Evolutionary conservation across 1,284 basidiomycete species (phyloP).

Genomic region (Coriolopsis trogii): DNA sequence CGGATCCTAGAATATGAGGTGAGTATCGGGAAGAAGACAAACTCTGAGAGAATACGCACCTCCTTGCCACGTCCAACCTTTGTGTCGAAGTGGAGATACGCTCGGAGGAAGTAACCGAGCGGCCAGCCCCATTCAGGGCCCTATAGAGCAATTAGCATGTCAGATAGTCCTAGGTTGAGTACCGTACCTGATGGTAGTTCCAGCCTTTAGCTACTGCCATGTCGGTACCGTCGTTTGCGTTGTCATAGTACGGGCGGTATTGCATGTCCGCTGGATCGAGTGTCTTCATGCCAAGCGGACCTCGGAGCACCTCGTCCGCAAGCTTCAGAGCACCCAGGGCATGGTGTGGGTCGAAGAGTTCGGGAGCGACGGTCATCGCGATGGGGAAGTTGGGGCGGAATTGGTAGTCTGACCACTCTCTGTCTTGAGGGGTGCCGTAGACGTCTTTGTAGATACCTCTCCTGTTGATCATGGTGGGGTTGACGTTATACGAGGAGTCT

Average conservation of each 20-base stretch:
- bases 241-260: slow-evolving; percentile 90
- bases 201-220: slow-evolving; percentile 84
- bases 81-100: slow-evolving; percentile 87
- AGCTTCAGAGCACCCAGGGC: slow-evolving; percentile 80
- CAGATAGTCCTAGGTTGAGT: slow-evolving; percentile 14
- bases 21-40: background rate
- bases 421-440: slow-evolving; percentile 82
- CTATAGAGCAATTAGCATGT: slow-evolving; percentile 36
- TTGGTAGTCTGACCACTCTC: slow-evolving; percentile 98
- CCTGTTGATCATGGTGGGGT: slow-evolving; percentile 79
- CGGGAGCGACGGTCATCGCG: slow-evolving; percentile 96
- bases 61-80: slow-evolving; percentile 60
- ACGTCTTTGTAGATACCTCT: slow-evolving; percentile 99
- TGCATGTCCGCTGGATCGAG: slow-evolving; percentile 85
- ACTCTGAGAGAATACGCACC: slow-evolving; percentile 45
- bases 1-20: slow-evolving; percentile 51
- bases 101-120: slow-evolving; percentile 92
- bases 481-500: slow-evolving; percentile 75
- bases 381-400: slow-evolving; percentile 92
- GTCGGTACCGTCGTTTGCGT: slow-evolving; percentile 88
- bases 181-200: slow-evolving; percentile 83
- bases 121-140: slow-evolving; percentile 95
- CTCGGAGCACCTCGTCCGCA: slow-evolving; percentile 76
- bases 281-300: slow-evolving; percentile 93
- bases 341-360: slow-evolving; percentile 84